Evolutionary conservation across 176 grass and related monocot species (phyloP).

Genomic region (Oryza rufipogon): DNA sequence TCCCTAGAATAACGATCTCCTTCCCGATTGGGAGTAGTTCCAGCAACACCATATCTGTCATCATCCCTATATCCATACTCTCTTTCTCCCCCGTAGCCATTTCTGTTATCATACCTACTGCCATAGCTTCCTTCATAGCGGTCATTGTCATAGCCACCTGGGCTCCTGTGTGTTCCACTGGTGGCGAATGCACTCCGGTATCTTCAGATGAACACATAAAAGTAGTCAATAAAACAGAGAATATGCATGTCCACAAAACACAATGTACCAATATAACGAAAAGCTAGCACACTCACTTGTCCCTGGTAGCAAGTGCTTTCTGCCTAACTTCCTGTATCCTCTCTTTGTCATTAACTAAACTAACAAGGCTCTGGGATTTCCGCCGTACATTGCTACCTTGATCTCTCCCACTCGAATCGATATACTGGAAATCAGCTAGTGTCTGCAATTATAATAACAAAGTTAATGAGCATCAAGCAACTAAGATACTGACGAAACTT

Average conservation of each 20-base stretch:
- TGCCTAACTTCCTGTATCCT: conserved; percentile 93
- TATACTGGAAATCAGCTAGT: conserved; percentile 97
- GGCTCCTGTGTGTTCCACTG: conserved; percentile 55
- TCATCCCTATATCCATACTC: conserved; percentile 81
- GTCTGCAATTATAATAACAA: conserved; percentile 55
- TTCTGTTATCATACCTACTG: conserved; percentile 71
- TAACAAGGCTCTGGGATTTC: conserved; percentile 93
- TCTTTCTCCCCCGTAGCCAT: conserved; percentile 84
- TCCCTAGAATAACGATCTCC: conserved; percentile 80
- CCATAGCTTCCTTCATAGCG: conserved; percentile 60
- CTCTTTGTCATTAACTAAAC: conserved; percentile 98
- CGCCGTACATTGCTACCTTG: conserved; percentile 92
- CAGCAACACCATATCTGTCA: conserved; percentile 69
- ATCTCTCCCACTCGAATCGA: conserved; percentile 90
- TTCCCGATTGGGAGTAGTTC: conserved; percentile 72
- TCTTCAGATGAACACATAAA: conserved; percentile 46
- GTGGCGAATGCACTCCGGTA: conserved; percentile 70
- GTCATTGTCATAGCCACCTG: conserved; percentile 82
- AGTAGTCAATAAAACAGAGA: conserved; percentile 9
- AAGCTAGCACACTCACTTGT: conserved; percentile 68
- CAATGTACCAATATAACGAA: not conserved
- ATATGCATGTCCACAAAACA: not conserved
- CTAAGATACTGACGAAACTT: not conserved
- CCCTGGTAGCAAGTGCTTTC: conserved; percentile 81
- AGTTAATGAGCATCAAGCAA: conserved; percentile 21